These are phyloP conservation scores for Larix kaempferi DNA, from an alignment of 75 land plant species.

Conservation along the genomic window DNA sequence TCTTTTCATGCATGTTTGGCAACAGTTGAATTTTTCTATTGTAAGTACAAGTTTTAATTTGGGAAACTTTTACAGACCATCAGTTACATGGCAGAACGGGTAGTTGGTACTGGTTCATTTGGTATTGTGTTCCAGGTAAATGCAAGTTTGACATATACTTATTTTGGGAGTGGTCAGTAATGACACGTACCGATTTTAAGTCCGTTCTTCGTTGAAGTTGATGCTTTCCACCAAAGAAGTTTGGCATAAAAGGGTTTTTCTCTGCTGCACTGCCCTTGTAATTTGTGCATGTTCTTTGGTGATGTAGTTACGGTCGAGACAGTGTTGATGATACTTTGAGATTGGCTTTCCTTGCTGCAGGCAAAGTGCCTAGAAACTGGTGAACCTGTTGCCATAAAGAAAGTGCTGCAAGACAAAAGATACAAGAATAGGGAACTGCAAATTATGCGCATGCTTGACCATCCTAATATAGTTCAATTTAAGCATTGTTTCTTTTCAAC, in stretches of 20 bases:
- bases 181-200: no score
- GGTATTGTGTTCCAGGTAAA: conserved; percentile 78
- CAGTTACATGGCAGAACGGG: conserved; percentile 83
- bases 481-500: conserved; percentile 92
- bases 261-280: no score
- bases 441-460: conserved; percentile 95
- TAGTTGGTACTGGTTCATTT: conserved; percentile 89
- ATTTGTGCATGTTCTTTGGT: not conserved
- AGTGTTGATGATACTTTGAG: not conserved
- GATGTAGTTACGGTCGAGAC: no score
- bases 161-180: no score
- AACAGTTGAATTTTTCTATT: not conserved
- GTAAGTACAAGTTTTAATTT: not conserved
- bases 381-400: conserved; percentile 94
- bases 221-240: no score
- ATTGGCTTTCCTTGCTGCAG: conserved; percentile 24
- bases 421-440: conserved; percentile 97
- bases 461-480: conserved; percentile 89
- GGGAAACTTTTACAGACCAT: conserved; percentile 33
- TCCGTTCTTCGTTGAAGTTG: no score
- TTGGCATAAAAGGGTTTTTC: no score
- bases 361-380: conserved; percentile 96
- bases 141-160: not conserved
- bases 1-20: no score
- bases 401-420: conserved; percentile 93